Evolutionary conservation across 257 asterid genomes (phyloP).

Genomic region (Vinca minor): DNA sequence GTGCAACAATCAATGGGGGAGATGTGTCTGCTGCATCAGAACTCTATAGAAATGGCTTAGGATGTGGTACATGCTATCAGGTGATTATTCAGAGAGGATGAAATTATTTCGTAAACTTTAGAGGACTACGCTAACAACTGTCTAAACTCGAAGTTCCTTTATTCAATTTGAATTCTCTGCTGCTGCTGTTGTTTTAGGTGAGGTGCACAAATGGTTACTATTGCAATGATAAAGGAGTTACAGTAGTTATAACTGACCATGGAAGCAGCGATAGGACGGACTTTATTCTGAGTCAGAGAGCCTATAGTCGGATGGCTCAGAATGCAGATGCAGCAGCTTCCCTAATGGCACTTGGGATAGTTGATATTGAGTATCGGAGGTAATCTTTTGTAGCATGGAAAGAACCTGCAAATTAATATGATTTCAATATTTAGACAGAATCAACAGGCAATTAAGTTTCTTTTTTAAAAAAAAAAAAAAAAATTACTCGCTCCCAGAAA

Average conservation of each 20-base stretch:
- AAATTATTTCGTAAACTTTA: neutral
- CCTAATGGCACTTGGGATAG: slow-evolving; percentile 49
- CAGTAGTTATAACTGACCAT: slow-evolving; percentile 55
- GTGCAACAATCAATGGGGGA: slow-evolving; percentile 71
- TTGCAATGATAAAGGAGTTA: slow-evolving; percentile 64
- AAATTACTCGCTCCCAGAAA: no score
- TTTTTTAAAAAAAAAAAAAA: no score
- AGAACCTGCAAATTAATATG: neutral
- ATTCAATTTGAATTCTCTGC: slow-evolving; percentile 1
- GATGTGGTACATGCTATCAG: slow-evolving; percentile 85
- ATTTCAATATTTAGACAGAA: neutral
- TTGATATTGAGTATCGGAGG: slow-evolving; percentile 61
- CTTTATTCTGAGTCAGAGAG: slow-evolving; percentile 68
- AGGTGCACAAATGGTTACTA: slow-evolving; percentile 54
- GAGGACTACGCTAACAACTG: neutral
- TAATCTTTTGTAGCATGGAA: slow-evolving; percentile 9
- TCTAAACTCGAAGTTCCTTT: neutral
- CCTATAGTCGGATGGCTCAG: slow-evolving; percentile 64
- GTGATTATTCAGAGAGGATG: slow-evolving; percentile 21
- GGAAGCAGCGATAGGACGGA: slow-evolving; percentile 60
- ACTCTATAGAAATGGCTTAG: slow-evolving; percentile 59
- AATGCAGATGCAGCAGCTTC: slow-evolving; percentile 49
- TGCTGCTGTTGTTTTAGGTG: slow-evolving; percentile 34
- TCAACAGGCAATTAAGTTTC: neutral
- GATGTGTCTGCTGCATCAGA: slow-evolving; percentile 72